Conservation (phyloP, 176 grass and related monocot genomes). For the Lolium multiflorum region DNA sequence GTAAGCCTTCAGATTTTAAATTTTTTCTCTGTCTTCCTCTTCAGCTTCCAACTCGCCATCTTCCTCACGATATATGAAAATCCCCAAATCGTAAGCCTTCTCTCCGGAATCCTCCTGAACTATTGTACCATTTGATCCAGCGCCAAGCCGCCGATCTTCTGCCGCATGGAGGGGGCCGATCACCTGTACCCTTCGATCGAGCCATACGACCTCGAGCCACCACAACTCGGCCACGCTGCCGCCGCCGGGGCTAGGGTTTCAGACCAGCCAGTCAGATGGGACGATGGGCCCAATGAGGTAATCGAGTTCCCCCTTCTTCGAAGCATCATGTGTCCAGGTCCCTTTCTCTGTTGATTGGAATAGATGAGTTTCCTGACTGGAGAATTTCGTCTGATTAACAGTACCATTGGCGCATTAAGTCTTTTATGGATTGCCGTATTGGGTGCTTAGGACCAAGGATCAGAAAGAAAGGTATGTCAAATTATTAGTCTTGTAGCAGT, state of each 20-base stretch:
- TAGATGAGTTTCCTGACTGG: not conserved
- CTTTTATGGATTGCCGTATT: not conserved
- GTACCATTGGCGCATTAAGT: slow-evolving; percentile 2
- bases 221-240: not conserved
- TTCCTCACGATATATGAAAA: slow-evolving; percentile 5
- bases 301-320: not conserved
- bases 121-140: not conserved
- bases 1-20: slow-evolving; percentile 10
- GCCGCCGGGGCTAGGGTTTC: slow-evolving; percentile 20
- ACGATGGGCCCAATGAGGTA: slow-evolving; percentile 45
- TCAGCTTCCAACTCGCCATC: slow-evolving; percentile 13
- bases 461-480: not conserved
- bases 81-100: not conserved
- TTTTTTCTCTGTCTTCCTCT: slow-evolving; percentile 13
- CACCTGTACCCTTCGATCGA: slow-evolving; percentile 46
- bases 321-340: not conserved
- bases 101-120: not conserved
- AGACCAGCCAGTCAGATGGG: slow-evolving; percentile 44
- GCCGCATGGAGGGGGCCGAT: slow-evolving; percentile 43
- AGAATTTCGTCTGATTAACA: not conserved
- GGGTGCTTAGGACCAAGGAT: slow-evolving; percentile 24
- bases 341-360: slow-evolving; percentile 23
- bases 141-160: not conserved
- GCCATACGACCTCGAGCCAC: slow-evolving; percentile 45
- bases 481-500: not conserved